Evolutionary conservation across 257 asterid genomes (phyloP), one percentile per base, ranked within the genome.

Genomic region (Solanum gracilifrons): DNA sequence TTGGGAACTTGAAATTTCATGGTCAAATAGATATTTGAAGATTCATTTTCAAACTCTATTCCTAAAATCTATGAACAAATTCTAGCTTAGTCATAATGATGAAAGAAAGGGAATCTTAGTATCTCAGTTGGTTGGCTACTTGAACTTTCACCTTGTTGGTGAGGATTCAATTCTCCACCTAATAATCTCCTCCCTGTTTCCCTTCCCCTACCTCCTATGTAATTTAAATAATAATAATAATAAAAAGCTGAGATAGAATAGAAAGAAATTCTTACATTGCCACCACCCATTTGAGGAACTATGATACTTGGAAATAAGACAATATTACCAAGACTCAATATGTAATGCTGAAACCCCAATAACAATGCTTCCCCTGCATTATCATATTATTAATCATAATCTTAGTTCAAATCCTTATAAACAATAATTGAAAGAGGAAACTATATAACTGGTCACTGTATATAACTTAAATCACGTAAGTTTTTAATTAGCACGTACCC

Each of bases 321-420:
- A 43, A 87, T 87, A 48, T 94, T 93, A 79, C 98, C 98, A 58
- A 95, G 94, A 71, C 93, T 91, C 51, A 95, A 86, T 66, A 95
- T 51, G 90, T 92, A 96, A 90, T 96, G 99, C 76, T 96, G 98
- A 89, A 96, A 95, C 2, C 98, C 98, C 93, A 96, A 88, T 83
- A 89, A 18, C 16, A 95, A 18, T 71, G 95, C 87, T 76, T 94
- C 96, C 60, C 91, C 99, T 96, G 95, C 89, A 88, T 88, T 84
- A 71, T 62, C 36, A 76, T 31, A 35, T 9, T 32, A 76, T 36
- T 60, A 13, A 87, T 18, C 83, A 39, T 41, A 73, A n/a, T 12
- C 31, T 62, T 60, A 4, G 62, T 55, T 55, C 64, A 55, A 51
- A 55, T 55, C 68, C 11, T 21, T 58, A 58, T 58, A 3, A 58